Evolutionary conservation across 352 stramenopile genomes (phyloP).

Genomic region (Phytophthora agathidicida): DNA sequence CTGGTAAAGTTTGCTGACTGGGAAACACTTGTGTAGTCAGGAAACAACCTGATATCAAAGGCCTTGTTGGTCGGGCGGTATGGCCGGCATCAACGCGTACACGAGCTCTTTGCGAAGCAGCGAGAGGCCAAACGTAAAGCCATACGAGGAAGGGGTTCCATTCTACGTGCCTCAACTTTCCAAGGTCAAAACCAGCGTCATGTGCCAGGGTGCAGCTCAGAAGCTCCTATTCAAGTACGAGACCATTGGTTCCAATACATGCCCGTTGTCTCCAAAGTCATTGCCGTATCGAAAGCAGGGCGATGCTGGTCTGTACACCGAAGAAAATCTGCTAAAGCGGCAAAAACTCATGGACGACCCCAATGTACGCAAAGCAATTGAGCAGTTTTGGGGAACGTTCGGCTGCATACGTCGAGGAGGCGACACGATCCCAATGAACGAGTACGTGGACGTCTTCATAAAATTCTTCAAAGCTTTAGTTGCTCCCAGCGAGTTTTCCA

Average conservation of each 20-base stretch:
- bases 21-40: too few relatives aligned
- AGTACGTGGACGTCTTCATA: constrained; percentile 83
- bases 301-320: constrained; percentile 69
- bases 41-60: too few relatives aligned
- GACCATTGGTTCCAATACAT: not conserved
- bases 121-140: constrained; percentile 30
- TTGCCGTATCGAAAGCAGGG: constrained; percentile 80
- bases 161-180: constrained; percentile 69
- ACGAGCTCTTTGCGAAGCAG: constrained; percentile 40
- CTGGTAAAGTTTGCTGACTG: too few relatives aligned
- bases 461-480: constrained; percentile 87
- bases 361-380: constrained; percentile 53
- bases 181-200: constrained; percentile 73
- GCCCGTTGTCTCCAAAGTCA: constrained; percentile 18
- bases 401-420: constrained; percentile 53
- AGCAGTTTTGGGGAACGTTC: constrained; percentile 81
- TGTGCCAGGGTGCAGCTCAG: constrained; percentile 53
- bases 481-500: constrained; percentile 70
- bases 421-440: constrained; percentile 45
- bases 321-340: constrained; percentile 67
- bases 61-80: too few relatives aligned
- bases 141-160: constrained; percentile 46
- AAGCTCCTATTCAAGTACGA: constrained; percentile 67
- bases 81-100: constrained; percentile 51
- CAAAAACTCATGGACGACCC: constrained; percentile 58